Percentiles rank a stretch among this genome's conserved stretches.
phyloP scores from a whole-genome alignment of 73 alveolate genomes.

The Paramecium caudatum region DNA sequence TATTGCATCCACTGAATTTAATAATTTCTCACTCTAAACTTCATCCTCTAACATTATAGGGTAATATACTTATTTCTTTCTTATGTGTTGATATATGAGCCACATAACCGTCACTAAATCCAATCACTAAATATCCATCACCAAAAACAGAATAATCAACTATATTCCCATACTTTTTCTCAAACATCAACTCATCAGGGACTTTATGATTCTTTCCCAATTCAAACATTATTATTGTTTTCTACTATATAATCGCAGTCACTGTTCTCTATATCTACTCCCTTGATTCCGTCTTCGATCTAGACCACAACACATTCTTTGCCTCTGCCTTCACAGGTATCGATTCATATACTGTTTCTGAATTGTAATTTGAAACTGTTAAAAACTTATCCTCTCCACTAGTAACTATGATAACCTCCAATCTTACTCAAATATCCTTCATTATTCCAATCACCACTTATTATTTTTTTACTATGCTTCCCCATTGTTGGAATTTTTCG shows the following conservation, averaged over 20 bases:
- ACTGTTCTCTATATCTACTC: conserved; percentile 87
- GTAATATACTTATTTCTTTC: conserved; percentile 73
- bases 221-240: conserved; percentile 89
- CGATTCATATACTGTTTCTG: conserved; percentile 94
- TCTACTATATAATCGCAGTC: conserved; percentile 91
- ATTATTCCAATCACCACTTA: conserved; percentile 95
- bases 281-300: conserved; percentile 86
- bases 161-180: conserved; percentile 95
- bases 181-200: conserved; percentile 94
- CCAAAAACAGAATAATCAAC: conserved; percentile 93
- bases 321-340: conserved; percentile 93
- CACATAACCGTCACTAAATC: conserved; percentile 94
- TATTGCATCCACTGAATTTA: conserved; percentile 91
- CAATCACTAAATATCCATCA: conserved; percentile 93
- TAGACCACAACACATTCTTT: conserved; percentile 89
- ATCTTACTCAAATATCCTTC: conserved; percentile 83
- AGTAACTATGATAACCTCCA: conserved; percentile 78
- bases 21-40: conserved; percentile 82
- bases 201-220: conserved; percentile 82
- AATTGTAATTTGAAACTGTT: conserved; percentile 92
- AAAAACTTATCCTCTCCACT: conserved; percentile 95
- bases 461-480: conserved; percentile 97
- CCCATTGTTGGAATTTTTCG: conserved; percentile 97
- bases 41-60: conserved; percentile 84
- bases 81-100: conserved; percentile 91